These are phyloP conservation scores for Fusarium secorum DNA, from an alignment of 2,329 filamentous ascomycete genomes.

Conservation along the genomic window DNA sequence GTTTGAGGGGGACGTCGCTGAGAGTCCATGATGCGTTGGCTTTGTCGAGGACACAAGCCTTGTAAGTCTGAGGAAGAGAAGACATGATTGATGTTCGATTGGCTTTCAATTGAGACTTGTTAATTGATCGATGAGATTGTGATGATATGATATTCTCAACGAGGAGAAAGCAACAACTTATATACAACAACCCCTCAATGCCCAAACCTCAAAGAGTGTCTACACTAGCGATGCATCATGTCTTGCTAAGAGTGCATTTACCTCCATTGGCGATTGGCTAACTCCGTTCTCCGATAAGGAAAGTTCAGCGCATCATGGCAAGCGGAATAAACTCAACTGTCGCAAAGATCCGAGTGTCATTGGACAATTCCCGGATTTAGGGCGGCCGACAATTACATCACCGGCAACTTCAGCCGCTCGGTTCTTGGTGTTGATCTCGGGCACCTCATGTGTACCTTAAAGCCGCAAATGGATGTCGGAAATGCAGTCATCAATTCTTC, in stretches of 20 bases:
- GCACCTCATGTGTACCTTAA: conserved; percentile 27
- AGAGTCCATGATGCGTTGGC: conserved; percentile 61
- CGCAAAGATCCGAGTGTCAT: neutral
- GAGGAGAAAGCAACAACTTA: neutral
- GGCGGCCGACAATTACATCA: conserved; percentile 24
- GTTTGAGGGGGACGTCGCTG: conserved; percentile 65
- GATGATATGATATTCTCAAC: neutral
- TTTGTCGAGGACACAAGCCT: conserved; percentile 68
- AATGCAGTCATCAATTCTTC: conserved; percentile 26
- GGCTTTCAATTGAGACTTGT: neutral
- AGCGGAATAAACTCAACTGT: neutral
- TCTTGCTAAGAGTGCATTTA: neutral
- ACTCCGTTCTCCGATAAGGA: neutral
- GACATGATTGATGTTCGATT: conserved; percentile 31
- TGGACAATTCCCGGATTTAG: conserved; percentile 10
- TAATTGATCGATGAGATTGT: neutral
- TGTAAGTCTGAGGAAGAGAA: conserved; percentile 70
- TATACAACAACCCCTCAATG: neutral
- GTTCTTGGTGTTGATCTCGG: conserved; percentile 14
- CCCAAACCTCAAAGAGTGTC: neutral
- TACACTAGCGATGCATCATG: neutral
- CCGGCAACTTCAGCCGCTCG: neutral
- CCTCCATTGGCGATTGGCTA: neutral
- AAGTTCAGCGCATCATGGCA: neutral
- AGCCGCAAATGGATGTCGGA: conserved; percentile 20